phyloP scores from a whole-genome alignment of 192 early-diverging fungal species.

The Endogone sp. region DNA sequence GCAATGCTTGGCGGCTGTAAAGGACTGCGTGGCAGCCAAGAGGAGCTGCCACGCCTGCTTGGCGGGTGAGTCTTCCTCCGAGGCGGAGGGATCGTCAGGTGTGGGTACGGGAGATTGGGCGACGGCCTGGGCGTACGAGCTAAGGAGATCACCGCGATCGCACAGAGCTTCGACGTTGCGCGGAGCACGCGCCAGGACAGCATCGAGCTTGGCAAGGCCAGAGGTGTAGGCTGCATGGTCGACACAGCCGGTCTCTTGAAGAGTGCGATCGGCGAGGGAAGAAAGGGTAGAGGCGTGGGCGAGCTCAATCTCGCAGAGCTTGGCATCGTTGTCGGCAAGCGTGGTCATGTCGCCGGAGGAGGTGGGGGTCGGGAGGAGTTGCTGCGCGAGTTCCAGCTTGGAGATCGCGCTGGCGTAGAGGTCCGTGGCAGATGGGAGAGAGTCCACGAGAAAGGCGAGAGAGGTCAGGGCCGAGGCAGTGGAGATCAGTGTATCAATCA shows the following conservation, averaged over 20 bases:
- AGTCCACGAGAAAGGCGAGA: slow-evolving; percentile 43
- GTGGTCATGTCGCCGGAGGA: slow-evolving; percentile 31
- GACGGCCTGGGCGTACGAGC: slow-evolving; percentile 38
- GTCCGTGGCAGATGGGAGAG: slow-evolving; percentile 25
- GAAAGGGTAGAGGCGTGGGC: slow-evolving; percentile 40
- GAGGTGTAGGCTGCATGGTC: slow-evolving; percentile 24
- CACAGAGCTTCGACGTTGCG: slow-evolving; percentile 50
- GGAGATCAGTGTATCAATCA: slow-evolving; percentile 50
- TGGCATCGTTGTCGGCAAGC: slow-evolving; percentile 26
- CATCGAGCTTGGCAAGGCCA: slow-evolving; percentile 37
- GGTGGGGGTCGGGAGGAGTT: background rate
- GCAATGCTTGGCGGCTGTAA: slow-evolving; percentile 34
- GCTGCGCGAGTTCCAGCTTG: slow-evolving; percentile 25
- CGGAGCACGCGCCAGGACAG: slow-evolving; percentile 21
- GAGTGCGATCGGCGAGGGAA: slow-evolving; percentile 42
- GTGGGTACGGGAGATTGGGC: slow-evolving; percentile 2
- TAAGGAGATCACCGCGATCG: slow-evolving; percentile 50
- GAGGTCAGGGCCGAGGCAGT: slow-evolving; percentile 43
- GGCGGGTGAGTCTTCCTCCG: slow-evolving; percentile 6
- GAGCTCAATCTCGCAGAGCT: slow-evolving; percentile 37
- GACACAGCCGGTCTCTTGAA: slow-evolving; percentile 32
- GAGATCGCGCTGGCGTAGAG: slow-evolving; percentile 38
- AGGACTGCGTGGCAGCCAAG: slow-evolving; percentile 36
- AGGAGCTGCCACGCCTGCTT: slow-evolving; percentile 42
- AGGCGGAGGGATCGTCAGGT: background rate